Evolutionary conservation across 129 eudicot species (phyloP).

Genomic region (Silybum marianum): DNA sequence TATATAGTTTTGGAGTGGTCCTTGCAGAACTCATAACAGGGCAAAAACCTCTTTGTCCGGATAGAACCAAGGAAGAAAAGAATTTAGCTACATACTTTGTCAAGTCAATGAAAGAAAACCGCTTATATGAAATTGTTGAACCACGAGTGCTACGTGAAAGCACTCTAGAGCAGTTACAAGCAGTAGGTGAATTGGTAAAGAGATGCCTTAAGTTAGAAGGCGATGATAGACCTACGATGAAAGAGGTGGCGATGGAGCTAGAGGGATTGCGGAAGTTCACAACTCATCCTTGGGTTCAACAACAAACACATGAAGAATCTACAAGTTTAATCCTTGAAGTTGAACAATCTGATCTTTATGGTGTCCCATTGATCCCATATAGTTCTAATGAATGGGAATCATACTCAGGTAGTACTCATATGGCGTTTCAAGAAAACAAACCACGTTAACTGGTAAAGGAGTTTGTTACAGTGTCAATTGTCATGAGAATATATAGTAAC

Average conservation of each 20-base stretch:
- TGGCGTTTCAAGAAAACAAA: not conserved
- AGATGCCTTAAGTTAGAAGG: too few species aligned
- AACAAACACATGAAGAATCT: slow-evolving; percentile 17
- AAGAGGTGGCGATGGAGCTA: slow-evolving; percentile 51
- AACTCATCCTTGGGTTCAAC: slow-evolving; percentile 42
- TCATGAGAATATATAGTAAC: not conserved
- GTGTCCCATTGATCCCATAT: slow-evolving; percentile 19
- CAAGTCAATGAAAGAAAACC: slow-evolving; percentile 37
- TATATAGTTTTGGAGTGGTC: slow-evolving; percentile 59
- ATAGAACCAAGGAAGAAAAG: slow-evolving; percentile 17
- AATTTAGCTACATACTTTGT: slow-evolving; percentile 25
- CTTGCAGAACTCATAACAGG: slow-evolving; percentile 56
- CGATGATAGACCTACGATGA: slow-evolving; percentile 35
- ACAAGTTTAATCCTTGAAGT: slow-evolving; percentile 17
- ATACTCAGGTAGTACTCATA: not conserved
- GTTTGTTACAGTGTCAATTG: not conserved
- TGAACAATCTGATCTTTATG: slow-evolving; percentile 23
- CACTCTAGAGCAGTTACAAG: slow-evolving; percentile 36
- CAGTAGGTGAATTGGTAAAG: not conserved
- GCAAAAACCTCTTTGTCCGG: slow-evolving; percentile 29
- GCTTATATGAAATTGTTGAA: slow-evolving; percentile 41
- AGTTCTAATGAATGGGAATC: not conserved
- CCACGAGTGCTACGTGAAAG: slow-evolving; percentile 41
- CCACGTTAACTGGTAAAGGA: not conserved
- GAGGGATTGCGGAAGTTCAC: slow-evolving; percentile 40